Conservation (phyloP, 1,284 basidiomycete genomes). For the Peniophora sp. region DNA sequence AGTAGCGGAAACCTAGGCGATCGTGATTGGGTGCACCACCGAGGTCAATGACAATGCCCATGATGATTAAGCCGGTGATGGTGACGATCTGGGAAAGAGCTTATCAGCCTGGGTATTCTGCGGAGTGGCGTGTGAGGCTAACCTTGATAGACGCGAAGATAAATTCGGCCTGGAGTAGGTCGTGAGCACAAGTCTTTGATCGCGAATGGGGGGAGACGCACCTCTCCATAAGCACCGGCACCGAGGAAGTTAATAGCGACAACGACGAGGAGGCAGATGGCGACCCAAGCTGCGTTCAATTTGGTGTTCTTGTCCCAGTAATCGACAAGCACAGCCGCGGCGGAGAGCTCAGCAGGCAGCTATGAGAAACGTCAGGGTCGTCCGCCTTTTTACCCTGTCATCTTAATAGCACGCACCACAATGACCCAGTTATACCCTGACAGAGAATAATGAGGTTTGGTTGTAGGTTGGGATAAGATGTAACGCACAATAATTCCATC, state of each 20-base stretch:
- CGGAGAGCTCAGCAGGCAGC: constrained; percentile 55
- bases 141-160: constrained; percentile 55
- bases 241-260: constrained; percentile 63
- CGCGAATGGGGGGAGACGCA: no score
- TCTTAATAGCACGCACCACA: background rate
- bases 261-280: constrained; percentile 54
- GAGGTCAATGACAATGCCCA: constrained; percentile 51
- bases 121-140: constrained; percentile 30
- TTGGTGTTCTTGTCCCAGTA: constrained; percentile 42
- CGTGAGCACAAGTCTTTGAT: constrained; percentile 28
- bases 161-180: constrained; percentile 43
- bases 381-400: no score
- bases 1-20: constrained; percentile 41
- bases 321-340: constrained; percentile 56
- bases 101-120: background rate
- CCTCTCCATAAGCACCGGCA: constrained; percentile 21
- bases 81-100: background rate
- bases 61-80: constrained; percentile 33
- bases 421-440: constrained; percentile 59
- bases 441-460: no score
- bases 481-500: constrained; percentile 72
- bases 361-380: constrained; percentile 13
- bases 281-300: constrained; percentile 58
- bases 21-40: constrained; percentile 52
- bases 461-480: no score